These are phyloP conservation scores for Malania oleifera DNA, from an alignment of 164 flowering plant species.

Conservation along the genomic window DNA sequence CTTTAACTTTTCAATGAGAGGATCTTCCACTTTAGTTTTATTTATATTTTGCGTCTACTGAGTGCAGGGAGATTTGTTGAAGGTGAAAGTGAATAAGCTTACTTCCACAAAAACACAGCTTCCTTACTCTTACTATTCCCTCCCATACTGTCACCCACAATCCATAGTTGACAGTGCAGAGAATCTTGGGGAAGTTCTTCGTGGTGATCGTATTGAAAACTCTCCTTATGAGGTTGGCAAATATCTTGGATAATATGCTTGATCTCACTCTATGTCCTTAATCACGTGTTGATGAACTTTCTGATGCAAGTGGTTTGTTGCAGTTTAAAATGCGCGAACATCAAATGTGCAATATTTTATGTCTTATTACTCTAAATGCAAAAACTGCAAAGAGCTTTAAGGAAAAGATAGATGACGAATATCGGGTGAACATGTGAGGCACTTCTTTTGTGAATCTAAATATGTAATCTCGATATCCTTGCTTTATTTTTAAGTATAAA, in stretches of 20 bases:
- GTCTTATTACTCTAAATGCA: conserved; percentile 50
- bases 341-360: conserved; percentile 69
- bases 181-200: conserved; percentile 99
- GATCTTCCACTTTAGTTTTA: no score
- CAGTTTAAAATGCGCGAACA: conserved; percentile 92
- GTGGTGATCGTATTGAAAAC: conserved; percentile 96
- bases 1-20: no score
- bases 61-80: conserved; percentile 67
- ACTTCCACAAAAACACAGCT: conserved; percentile 88
- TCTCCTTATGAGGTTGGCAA: conserved; percentile 67
- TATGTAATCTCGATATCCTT: not conserved
- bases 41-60: conserved; percentile 1
- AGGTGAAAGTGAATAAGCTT: conserved; percentile 87
- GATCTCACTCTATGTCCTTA: not conserved
- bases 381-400: conserved; percentile 76
- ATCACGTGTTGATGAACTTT: conserved; percentile 1
- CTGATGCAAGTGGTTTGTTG: conserved; percentile 23
- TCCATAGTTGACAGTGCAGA: conserved; percentile 76
- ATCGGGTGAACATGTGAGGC: conserved; percentile 83
- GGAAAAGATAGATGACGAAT: conserved; percentile 89
- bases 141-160: conserved; percentile 66
- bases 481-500: not conserved
- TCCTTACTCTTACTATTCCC: conserved; percentile 88
- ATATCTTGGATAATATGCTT: conserved; percentile 1
- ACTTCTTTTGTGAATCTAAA: conserved; percentile 3